Base-by-base conservation (phyloP, 2,329 filamentous ascomycete genomes). In the Periconia macrospinosa region DNA sequence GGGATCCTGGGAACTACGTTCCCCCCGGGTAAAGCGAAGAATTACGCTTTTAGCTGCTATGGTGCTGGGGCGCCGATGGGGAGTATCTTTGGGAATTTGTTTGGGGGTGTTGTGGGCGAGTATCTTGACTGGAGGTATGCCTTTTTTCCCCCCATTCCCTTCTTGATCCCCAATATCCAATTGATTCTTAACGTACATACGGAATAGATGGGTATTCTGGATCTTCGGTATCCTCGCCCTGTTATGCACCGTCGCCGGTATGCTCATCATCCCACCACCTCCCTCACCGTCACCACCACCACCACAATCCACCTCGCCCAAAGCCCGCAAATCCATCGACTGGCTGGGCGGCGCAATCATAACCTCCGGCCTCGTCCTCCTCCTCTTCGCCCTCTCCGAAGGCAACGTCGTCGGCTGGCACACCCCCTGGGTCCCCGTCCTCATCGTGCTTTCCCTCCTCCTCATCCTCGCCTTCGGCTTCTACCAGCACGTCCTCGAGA, bases 1-100 rank as follows among this genome's bases (percentile, higher is more conserved):
- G 87, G 87, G 0, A 89, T 90, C 40, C 70, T 90, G 2, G 86
- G 86, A 0, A 82, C 83, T 1, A 88, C 85, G 0, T 90, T 90
- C 50, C 82, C 83, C 1, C 86, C 86, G 0, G 85, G 87, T 0
- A 86, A 83, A 58, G 83, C 86, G 3, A 89, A 89, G 72, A 89
- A 88, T 61, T 88, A 88, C 65, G 86, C 86, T 1, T 89, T 90
- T 60, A 59, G 59, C 2, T 62, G 58, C 20, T 66, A 60, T 41
- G 68, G 83, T 17, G 85, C 85, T 1, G 87, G 86, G 1, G 83
- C 86, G 0, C 86, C 87, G 0, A 71, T 88, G 0, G 87, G 87
- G 0, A 82, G 80, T 45, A 78, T 88, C 9, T 83, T 86, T 49
- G 87, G 87, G 2, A 90, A 88, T 62, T 70, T 89, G 6, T 68